phyloP scores from a whole-genome alignment of 1,284 basidiomycete genomes.

The Earliella scabrosa region DNA sequence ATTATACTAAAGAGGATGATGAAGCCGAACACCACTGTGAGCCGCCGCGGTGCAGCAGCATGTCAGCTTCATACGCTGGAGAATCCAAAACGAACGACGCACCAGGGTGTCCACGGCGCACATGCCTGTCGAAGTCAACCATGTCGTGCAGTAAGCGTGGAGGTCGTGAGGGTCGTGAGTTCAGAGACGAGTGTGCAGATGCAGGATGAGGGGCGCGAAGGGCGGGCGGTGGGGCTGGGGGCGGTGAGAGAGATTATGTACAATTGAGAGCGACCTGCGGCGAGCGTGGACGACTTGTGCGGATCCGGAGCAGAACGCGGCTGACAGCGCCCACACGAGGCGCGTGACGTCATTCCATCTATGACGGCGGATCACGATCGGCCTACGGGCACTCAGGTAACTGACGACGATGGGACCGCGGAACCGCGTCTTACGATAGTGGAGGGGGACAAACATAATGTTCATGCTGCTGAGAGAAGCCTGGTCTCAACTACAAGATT shows the following conservation, averaged over 20 bases:
- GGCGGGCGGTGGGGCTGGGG: not conserved
- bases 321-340: not conserved
- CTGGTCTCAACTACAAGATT: no score
- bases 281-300: not conserved
- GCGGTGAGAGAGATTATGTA: slow-evolving; percentile 12
- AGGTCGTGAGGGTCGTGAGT: slow-evolving; percentile 23
- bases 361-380: no score
- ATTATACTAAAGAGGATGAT: slow-evolving; percentile 63
- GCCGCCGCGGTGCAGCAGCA: not conserved
- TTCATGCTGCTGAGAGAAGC: no score
- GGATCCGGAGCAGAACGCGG: not conserved
- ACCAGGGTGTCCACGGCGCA: slow-evolving; percentile 59
- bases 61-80: slow-evolving; percentile 4
- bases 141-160: slow-evolving; percentile 28
- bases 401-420: no score
- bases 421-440: no score
- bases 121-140: slow-evolving; percentile 41
- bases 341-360: slow-evolving; percentile 14
- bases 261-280: not conserved
- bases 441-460: no score
- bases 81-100: slow-evolving; percentile 26
- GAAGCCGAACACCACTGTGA: slow-evolving; percentile 53
- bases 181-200: not conserved
- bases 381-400: no score
- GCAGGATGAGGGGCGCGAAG: not conserved